Evolutionary conservation across 1,139 yeast genomes (phyloP), one percentile per base, ranked within the genome.

Genomic region (Taphrina sp.): DNA sequence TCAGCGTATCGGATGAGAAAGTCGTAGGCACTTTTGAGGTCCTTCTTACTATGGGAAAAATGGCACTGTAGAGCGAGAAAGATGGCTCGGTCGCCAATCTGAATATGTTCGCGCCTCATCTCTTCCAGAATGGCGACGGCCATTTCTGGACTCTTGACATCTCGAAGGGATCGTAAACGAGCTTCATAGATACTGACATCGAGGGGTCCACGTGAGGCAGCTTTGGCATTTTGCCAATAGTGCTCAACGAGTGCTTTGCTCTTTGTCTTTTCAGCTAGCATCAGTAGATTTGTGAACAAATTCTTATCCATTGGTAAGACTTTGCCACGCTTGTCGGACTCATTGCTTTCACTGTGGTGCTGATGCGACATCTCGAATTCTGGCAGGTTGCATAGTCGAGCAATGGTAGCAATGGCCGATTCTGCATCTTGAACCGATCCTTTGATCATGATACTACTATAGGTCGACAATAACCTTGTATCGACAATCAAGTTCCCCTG

Each of bases 401-500:
- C 24, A 14, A 43, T 29, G 28, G 47, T 31, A 2, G 16, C 29
- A 5, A 43, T 19, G 5, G 38, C 36, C 19, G 5, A 12, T 7
- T 22, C n/a, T 5, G 31, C 26, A 14, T 43, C 47, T 5, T 43
- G 38, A n/a, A 19, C 20, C 5, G 26, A 1, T 3, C 47, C 47
- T 22, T 20, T 29, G 10, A 29, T 14, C 3, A 31, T 17, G 10
- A 22, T 16, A 4, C 35, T 31, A 10, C 10, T 38, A 22, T 31
- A 49, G 36, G 46, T 22, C 22, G 35, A 23, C 17, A 49, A 39
- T 16, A 38, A 34, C 14, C 37, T 45, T 8, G 22, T 20, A 19
- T 49, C 54, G 7, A 49, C 37, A 12, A 31, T 35, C 28, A 49
- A 46, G 19, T 49, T 41, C 2, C 39, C 33, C 3, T 38, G 16